These are phyloP conservation scores for Fusarium sp. DNA, from an alignment of 2,329 filamentous ascomycete genomes.

Conservation along the genomic window DNA sequence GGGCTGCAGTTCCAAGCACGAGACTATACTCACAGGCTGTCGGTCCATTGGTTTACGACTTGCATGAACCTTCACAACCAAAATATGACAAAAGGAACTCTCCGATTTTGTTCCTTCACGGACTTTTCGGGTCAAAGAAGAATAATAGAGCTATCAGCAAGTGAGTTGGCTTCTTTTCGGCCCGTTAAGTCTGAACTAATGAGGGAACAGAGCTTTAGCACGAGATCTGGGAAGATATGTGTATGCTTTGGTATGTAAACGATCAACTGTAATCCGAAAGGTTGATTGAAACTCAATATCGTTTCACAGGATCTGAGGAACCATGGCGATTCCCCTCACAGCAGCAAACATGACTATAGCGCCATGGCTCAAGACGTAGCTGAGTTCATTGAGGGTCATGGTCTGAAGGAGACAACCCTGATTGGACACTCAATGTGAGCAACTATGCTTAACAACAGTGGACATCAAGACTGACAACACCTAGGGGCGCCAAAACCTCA, in stretches of 20 bases:
- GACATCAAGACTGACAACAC: not conserved
- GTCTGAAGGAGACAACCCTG: slow-evolving; percentile 76
- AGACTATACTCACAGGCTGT: slow-evolving; percentile 44
- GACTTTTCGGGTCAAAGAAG: slow-evolving; percentile 93
- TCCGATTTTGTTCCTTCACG: slow-evolving; percentile 90
- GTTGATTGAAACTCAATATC: slow-evolving; percentile 29
- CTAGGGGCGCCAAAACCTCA: slow-evolving; percentile 88
- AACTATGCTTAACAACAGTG: not conserved
- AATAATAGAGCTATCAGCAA: slow-evolving; percentile 96
- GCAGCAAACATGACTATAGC: slow-evolving; percentile 79
- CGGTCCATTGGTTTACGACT: slow-evolving; percentile 70
- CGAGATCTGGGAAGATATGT: slow-evolving; percentile 83
- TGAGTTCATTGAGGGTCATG: slow-evolving; percentile 79
- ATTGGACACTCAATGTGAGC: slow-evolving; percentile 94
- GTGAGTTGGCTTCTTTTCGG: slow-evolving; percentile 64
- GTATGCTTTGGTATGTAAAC: slow-evolving; percentile 77
- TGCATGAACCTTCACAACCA: slow-evolving; percentile 69
- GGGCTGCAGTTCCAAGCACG: not conserved
- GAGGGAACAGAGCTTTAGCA: slow-evolving; percentile 74
- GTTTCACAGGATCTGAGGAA: slow-evolving; percentile 82
- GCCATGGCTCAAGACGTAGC: slow-evolving; percentile 87
- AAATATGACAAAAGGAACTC: slow-evolving; percentile 55
- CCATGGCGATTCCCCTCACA: slow-evolving; percentile 90
- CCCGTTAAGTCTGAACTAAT: not conserved
- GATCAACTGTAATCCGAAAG: not conserved